These are phyloP conservation scores for Silene coronaria DNA, from an alignment of 179 eudicot genomes.

Conservation along the genomic window DNA sequence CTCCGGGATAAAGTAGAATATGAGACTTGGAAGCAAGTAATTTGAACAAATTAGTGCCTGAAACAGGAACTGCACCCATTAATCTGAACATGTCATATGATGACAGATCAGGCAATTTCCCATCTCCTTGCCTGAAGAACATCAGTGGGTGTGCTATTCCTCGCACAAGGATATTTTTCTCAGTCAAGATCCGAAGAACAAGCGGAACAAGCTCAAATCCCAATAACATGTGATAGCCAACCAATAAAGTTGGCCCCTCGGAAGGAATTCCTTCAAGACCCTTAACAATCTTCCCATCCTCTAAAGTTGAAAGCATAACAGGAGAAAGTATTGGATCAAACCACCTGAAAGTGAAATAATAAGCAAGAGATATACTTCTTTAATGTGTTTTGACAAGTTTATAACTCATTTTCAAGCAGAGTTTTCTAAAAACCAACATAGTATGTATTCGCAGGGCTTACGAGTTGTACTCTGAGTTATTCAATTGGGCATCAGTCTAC, in stretches of 20 bases:
- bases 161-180: conserved; percentile 49
- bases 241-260: conserved; percentile 66
- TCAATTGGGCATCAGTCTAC: not conserved
- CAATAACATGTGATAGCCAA: conserved; percentile 73
- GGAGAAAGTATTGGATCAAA: conserved; percentile 44
- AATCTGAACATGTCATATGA: conserved; percentile 36
- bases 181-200: conserved; percentile 34
- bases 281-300: conserved; percentile 54
- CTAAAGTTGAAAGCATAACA: conserved; percentile 68
- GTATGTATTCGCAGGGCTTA: not conserved
- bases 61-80: conserved; percentile 77
- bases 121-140: conserved; percentile 36
- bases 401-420: not conserved
- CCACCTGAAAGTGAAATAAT: conserved; percentile 29
- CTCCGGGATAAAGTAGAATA: conserved; percentile 74
- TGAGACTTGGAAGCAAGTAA: conserved; percentile 59
- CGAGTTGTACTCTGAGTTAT: not conserved
- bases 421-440: not conserved
- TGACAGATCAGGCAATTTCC: conserved; percentile 40
- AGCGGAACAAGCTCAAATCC: conserved; percentile 56
- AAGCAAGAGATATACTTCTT: not conserved
- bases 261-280: conserved; percentile 68
- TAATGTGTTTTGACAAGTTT: not conserved
- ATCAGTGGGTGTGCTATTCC: conserved; percentile 78
- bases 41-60: conserved; percentile 53